These are phyloP conservation scores for Linanthus parryae DNA, from an alignment of 148 eudicot genomes.

Conservation along the genomic window DNA sequence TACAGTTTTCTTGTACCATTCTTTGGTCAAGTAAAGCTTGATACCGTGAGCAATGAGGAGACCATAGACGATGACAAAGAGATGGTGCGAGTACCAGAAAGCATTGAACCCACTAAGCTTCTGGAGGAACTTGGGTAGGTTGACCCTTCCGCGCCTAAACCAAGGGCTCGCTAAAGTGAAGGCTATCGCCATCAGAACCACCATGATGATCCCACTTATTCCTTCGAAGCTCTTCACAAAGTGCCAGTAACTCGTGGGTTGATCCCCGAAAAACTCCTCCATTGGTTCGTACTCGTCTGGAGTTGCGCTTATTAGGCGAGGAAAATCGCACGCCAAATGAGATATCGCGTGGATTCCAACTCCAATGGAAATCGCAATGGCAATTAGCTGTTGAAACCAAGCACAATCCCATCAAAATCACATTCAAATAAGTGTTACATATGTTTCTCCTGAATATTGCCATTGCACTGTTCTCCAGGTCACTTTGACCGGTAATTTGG, in stretches of 20 bases:
- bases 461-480: too few relatives aligned
- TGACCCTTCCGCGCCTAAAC: slow-evolving; percentile 37
- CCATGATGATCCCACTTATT: slow-evolving; percentile 44
- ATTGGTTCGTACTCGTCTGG: slow-evolving; percentile 22
- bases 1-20: slow-evolving; percentile 45
- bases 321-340: slow-evolving; percentile 45
- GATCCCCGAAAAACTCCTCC: slow-evolving; percentile 30
- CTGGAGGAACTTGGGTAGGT: slow-evolving; percentile 32
- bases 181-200: slow-evolving; percentile 46
- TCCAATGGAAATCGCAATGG: slow-evolving; percentile 37
- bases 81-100: slow-evolving; percentile 59
- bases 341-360: slow-evolving; percentile 35
- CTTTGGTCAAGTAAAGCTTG: slow-evolving; percentile 34
- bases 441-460: too few relatives aligned
- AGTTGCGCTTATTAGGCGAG: slow-evolving; percentile 30
- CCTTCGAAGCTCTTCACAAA: slow-evolving; percentile 46
- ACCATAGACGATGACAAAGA: slow-evolving; percentile 41
- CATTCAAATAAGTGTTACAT: too few relatives aligned
- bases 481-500: too few relatives aligned
- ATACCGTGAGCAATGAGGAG: slow-evolving; percentile 39
- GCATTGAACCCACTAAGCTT: slow-evolving; percentile 56
- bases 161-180: slow-evolving; percentile 45
- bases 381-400: slow-evolving; percentile 42
- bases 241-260: slow-evolving; percentile 37
- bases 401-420: too few relatives aligned